Percentiles rank a stretch among this genome's conserved stretches.
phyloP scores from a whole-genome alignment of 1,284 basidiomycete genomes.

The Trichosporon faecale region DNA sequence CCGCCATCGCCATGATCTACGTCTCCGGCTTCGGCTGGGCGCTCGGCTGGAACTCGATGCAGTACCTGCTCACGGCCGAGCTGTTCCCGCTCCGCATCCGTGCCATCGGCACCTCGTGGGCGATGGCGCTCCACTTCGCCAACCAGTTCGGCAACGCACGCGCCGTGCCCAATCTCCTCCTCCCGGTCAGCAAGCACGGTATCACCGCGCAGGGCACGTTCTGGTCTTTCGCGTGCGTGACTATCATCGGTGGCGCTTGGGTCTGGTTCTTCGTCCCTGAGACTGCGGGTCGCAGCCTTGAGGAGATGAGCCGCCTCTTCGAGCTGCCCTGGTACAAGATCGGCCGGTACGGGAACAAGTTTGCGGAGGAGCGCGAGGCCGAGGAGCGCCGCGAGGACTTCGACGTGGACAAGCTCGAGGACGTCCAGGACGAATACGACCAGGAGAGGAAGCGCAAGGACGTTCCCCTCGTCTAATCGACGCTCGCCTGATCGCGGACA shows the following conservation, averaged over 20 bases:
- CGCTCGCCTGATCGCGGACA: no score
- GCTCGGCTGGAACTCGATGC: conserved; percentile 17
- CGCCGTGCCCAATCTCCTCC: conserved; percentile 21
- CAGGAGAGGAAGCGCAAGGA: not conserved
- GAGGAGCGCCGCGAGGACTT: conserved; percentile 17
- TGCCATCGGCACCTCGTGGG: conserved; percentile 11
- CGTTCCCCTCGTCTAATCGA: not conserved
- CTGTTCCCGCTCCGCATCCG: conserved; percentile 20
- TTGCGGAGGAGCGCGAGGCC: conserved; percentile 12
- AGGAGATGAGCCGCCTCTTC: conserved; percentile 27
- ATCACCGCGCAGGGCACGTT: conserved; percentile 29
- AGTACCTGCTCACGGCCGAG: conserved; percentile 20
- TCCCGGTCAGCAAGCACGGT: not conserved
- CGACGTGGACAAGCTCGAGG: conserved; percentile 11
- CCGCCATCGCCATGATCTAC: conserved; percentile 21
- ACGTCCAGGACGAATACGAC: not conserved
- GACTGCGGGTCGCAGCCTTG: conserved; percentile 27
- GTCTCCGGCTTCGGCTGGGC: conserved; percentile 20
- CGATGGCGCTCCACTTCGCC: conserved; percentile 17
- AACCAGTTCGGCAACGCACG: conserved; percentile 20
- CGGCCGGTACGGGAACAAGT: conserved; percentile 15
- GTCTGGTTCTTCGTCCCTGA: conserved; percentile 35
- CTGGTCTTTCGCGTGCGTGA: conserved; percentile 32
- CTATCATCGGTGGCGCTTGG: conserved; percentile 26
- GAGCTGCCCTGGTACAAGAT: conserved; percentile 22